Conservation (phyloP, 176 grass and related monocot species). For the Tillandsia leiboldiana region DNA sequence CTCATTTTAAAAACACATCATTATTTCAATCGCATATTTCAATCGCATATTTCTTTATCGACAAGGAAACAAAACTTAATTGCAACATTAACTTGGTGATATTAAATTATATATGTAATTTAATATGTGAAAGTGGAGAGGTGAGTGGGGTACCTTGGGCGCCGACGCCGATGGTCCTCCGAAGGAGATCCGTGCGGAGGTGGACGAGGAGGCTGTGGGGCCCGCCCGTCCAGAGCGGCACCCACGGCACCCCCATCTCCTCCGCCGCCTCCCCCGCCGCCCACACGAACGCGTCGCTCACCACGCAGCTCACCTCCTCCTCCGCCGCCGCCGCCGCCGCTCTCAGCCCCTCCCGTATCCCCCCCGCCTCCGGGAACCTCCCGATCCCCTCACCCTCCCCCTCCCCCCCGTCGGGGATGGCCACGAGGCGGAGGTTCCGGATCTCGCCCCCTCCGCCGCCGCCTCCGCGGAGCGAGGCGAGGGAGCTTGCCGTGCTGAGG, state of each 20-base stretch:
- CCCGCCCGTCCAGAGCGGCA: slow-evolving; percentile 38
- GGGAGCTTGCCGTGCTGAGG: slow-evolving; percentile 19
- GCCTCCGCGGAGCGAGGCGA: slow-evolving; percentile 4
- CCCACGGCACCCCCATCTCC: slow-evolving; percentile 13
- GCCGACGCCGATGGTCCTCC: background rate
- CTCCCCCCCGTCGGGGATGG: background rate
- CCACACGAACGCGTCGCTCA: slow-evolving; percentile 52
- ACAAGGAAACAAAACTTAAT: no score
- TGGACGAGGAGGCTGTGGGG: slow-evolving; percentile 33
- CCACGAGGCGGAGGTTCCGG: slow-evolving; percentile 32
- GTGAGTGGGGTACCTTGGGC: slow-evolving; percentile 20
- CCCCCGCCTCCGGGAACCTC: slow-evolving; percentile 38
- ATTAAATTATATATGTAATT: background rate
- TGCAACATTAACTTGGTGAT: no score
- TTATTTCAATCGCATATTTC: no score
- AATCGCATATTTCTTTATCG: no score
- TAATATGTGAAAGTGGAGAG: background rate
- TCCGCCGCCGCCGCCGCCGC: slow-evolving; percentile 9
- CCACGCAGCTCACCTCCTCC: slow-evolving; percentile 37
- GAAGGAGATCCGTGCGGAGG: slow-evolving; percentile 39
- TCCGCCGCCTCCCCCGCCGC: slow-evolving; percentile 38
- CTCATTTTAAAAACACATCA: no score
- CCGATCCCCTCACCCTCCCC: background rate
- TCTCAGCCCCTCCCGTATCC: slow-evolving; percentile 20
- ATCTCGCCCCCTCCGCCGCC: background rate